Conservation (phyloP, 2,329 filamentous ascomycete genomes). For the Colletotrichum gigasporum region DNA sequence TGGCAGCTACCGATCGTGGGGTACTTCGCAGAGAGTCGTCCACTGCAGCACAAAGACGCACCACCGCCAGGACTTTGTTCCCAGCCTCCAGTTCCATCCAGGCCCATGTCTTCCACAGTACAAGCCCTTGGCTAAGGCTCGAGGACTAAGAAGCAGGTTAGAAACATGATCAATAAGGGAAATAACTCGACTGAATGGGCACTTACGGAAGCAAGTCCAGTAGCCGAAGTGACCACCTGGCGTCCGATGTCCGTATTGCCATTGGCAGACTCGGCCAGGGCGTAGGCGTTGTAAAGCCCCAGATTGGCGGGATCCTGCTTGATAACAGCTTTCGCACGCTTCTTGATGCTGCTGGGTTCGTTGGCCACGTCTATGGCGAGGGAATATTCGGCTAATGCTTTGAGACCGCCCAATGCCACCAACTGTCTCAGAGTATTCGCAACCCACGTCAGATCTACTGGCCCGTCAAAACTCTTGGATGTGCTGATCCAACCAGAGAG, state of each 20-base stretch:
- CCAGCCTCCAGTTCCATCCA: conserved; percentile 70
- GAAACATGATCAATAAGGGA: not conserved
- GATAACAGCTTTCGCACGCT: conserved; percentile 77
- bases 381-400: conserved; percentile 72
- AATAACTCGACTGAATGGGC: no score
- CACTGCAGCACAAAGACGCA: conserved; percentile 50
- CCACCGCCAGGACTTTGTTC: conserved; percentile 44
- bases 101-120: conserved; percentile 69
- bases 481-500: conserved; percentile 40
- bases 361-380: conserved; percentile 72
- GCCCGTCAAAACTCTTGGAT: conserved; percentile 36
- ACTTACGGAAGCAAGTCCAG: conserved; percentile 50
- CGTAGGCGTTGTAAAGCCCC: conserved; percentile 82
- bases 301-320: conserved; percentile 72
- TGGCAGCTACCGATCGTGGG: conserved; percentile 34
- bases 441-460: conserved; percentile 56
- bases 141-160: conserved; percentile 1
- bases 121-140: conserved; percentile 34
- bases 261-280: conserved; percentile 72
- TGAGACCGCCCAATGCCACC: conserved; percentile 52
- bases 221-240: conserved; percentile 73
- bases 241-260: conserved; percentile 66
- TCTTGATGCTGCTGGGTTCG: conserved; percentile 67
- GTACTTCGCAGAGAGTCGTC: conserved; percentile 39
- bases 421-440: conserved; percentile 67